Conservation (phyloP, 1,139 yeast species). For the Meyerozyma carpophila region DNA sequence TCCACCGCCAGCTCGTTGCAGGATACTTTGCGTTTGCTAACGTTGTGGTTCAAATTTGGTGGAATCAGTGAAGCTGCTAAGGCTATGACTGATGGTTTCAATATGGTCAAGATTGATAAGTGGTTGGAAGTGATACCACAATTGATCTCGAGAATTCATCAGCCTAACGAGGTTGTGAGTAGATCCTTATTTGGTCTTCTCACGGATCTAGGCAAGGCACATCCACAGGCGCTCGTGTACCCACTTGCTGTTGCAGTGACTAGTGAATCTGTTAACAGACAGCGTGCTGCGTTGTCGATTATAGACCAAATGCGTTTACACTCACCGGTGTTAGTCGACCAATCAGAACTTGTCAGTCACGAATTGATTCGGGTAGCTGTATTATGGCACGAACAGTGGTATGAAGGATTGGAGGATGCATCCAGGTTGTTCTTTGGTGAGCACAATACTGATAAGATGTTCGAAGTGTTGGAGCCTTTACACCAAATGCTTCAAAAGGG, state of each 20-base stretch:
- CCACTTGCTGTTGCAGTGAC: slow-evolving; percentile 96
- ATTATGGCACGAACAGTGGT: slow-evolving; percentile 97
- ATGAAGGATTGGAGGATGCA: slow-evolving; percentile 96
- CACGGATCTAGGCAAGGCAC: slow-evolving; percentile 87
- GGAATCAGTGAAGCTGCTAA: slow-evolving; percentile 87
- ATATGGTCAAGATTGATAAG: slow-evolving; percentile 82
- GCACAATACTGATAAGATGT: slow-evolving; percentile 92
- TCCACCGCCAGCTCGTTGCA: slow-evolving; percentile 86
- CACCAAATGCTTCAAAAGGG: slow-evolving; percentile 81
- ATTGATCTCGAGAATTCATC: slow-evolving; percentile 92
- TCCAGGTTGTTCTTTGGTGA: slow-evolving; percentile 92
- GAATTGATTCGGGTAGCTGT: slow-evolving; percentile 94
- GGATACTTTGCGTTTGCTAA: slow-evolving; percentile 83
- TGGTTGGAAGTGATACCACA: slow-evolving; percentile 98
- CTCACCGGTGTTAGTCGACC: slow-evolving; percentile 79
- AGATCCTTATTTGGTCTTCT: slow-evolving; percentile 73
- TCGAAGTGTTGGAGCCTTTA: slow-evolving; percentile 81
- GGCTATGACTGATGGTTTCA: slow-evolving; percentile 88
- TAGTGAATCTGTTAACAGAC: slow-evolving; percentile 84
- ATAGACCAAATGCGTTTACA: slow-evolving; percentile 90
- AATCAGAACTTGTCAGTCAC: slow-evolving; percentile 89
- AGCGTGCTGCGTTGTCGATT: slow-evolving; percentile 85
- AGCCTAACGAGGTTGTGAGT: slow-evolving; percentile 83
- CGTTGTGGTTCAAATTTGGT: slow-evolving; percentile 95
- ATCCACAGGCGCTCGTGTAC: slow-evolving; percentile 94